A percentile compares a stretch with the other conserved stretches of the same genome.
These are phyloP conservation scores for baker's yeast (Saccharomyces cerevisiae) DNA, from an alignment of 805 yeast genomes.

Conservation along the genomic window DNA sequence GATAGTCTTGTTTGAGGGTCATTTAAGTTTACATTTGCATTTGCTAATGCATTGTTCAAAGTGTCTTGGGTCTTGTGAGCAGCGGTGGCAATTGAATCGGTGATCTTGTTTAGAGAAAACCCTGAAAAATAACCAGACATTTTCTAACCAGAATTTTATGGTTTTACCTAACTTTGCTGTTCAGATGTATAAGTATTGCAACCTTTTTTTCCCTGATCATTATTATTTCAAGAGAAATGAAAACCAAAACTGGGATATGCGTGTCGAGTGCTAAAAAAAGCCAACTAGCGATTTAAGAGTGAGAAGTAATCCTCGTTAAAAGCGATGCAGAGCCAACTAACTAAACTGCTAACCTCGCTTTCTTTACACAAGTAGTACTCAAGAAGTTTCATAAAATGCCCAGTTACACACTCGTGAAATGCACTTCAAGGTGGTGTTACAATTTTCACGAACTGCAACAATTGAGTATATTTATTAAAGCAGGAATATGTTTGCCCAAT, in stretches of 20 bases:
- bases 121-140: slow-evolving; percentile 6
- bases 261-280: neutral
- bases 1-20: slow-evolving; percentile 28
- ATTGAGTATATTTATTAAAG: neutral
- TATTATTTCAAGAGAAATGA: neutral
- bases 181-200: neutral
- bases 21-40: slow-evolving; percentile 16
- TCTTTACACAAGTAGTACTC: neutral
- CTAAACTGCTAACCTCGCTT: neutral
- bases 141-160: neutral
- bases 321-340: neutral
- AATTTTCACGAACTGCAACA: neutral
- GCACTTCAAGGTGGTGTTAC: neutral
- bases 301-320: neutral
- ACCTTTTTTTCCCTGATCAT: neutral
- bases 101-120: slow-evolving; percentile 25
- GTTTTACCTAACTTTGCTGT: neutral
- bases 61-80: slow-evolving; percentile 29
- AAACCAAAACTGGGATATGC: neutral
- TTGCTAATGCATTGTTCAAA: slow-evolving; percentile 20
- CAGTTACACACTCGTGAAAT: neutral
- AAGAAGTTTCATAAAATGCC: neutral
- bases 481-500: neutral
- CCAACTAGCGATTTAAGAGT: neutral
- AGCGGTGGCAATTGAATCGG: slow-evolving; percentile 24